phyloP scores from a whole-genome alignment of 2,329 filamentous ascomycete species.

The Shiraia bambusicola region DNA sequence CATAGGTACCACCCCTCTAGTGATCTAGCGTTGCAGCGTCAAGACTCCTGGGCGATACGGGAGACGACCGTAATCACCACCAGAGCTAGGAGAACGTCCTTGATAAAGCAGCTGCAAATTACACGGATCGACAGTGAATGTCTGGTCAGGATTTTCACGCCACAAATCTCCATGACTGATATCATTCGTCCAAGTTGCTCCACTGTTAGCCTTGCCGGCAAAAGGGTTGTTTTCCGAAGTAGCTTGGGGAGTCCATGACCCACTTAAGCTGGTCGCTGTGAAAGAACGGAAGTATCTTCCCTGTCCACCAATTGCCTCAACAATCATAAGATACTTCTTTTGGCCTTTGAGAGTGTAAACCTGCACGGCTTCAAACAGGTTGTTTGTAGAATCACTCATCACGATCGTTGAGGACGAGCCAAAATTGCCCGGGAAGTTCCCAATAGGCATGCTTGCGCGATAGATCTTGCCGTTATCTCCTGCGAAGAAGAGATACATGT shows the following conservation, averaged over 20 bases:
- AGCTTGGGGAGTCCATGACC: conserved; percentile 61
- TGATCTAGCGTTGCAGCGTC: conserved; percentile 44
- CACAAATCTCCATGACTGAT: conserved; percentile 67
- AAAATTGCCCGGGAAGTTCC: conserved; percentile 63
- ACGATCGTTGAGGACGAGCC: conserved; percentile 54
- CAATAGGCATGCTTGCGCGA: conserved; percentile 63
- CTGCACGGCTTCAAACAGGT: conserved; percentile 67
- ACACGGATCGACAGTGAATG: conserved; percentile 63
- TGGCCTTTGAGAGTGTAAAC: conserved; percentile 63
- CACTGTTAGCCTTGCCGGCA: conserved; percentile 65
- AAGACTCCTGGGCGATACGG: conserved; percentile 60
- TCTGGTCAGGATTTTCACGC: conserved; percentile 60
- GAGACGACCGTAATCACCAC: conserved; percentile 50
- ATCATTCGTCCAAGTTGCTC: conserved; percentile 65
- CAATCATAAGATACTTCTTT: conserved; percentile 65
- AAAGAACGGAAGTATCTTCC: conserved; percentile 69
- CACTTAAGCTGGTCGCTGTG: conserved; percentile 59
- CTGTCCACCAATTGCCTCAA: conserved; percentile 59
- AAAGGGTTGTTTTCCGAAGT: conserved; percentile 60
- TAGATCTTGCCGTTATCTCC: conserved; percentile 70
- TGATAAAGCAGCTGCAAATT: conserved; percentile 67
- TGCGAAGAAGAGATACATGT: conserved; percentile 69
- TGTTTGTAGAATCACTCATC: conserved; percentile 56
- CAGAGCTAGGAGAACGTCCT: conserved; percentile 50
- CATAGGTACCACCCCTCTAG: too few relatives aligned